Evolutionary conservation across 306 rosid genomes (phyloP), one percentile per base, ranked within the genome.

Genomic region (Carpinus viminea): DNA sequence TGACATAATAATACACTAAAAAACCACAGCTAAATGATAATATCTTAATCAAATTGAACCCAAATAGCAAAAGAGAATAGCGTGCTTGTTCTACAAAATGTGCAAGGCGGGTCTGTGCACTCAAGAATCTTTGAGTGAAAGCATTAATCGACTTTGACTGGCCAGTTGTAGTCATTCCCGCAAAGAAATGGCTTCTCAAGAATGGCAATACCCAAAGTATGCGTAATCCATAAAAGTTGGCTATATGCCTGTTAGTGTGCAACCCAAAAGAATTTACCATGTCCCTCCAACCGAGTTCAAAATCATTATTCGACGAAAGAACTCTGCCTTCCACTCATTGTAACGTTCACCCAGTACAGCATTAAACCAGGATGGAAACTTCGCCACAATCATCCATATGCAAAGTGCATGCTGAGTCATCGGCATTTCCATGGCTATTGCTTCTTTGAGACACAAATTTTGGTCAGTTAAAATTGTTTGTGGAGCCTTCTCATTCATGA

Each of bases 311-410:
- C 21, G 92, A 89, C 83, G n/a, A n/a, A n/a, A n/a, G n/a, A n/a
- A n/a, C n/a, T 91, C 98, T 70, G 89, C 88, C 86, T 94, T 94
- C 98, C 98, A 94, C 57, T 91, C 98, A 79, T 89, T 94, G 86
- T 94, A 94, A 47, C 96, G 98, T 66, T 94, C 98, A 71, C 97
- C 98, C 78, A 94, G 83, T 79, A 90, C 92, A 71, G 96, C 97
- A 89, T 93, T 94, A 85, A 92, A 94, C 98, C 98, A 94, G 54
- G 98, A 94, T 41, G 97, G 97, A 86, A 94, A 94, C 82, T 94
- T 94, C 7, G 95, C 97, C 78, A 91, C 97, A 79, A 94, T 94
- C 98, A 92, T 92, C 97, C 98, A 94, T 83, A 94, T 90, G 85
- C 98, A 94, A 75, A 94, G 91, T 18, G 92, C 97, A 74, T 94